A percentile compares a stretch with the other conserved stretches of the same genome.
Conservation (phyloP, 148 eudicot species). For the Drosera capensis region DNA sequence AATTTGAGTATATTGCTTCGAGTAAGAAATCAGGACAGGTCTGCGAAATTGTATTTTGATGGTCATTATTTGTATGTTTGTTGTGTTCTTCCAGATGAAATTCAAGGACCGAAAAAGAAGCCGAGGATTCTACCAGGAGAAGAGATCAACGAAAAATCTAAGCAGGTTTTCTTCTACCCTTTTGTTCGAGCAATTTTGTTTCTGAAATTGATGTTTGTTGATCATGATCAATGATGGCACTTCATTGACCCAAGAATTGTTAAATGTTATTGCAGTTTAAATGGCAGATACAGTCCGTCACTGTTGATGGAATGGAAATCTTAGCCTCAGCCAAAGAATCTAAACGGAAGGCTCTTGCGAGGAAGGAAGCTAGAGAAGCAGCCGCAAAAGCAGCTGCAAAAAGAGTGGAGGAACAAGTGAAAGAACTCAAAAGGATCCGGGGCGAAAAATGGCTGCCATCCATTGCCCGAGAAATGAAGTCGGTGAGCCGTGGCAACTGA, state of each 20-base stretch:
- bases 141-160: slow-evolving; percentile 64
- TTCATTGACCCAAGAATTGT: not conserved
- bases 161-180: slow-evolving; percentile 29
- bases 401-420: slow-evolving; percentile 74
- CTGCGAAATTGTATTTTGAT: not conserved
- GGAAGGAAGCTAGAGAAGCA: slow-evolving; percentile 44
- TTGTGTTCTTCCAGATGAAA: slow-evolving; percentile 45
- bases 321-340: slow-evolving; percentile 37
- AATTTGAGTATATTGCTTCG: too few relatives aligned
- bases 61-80: slow-evolving; percentile 1
- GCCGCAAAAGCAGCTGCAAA: slow-evolving; percentile 61
- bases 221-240: not conserved
- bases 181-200: too few relatives aligned
- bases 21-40: too few relatives aligned
- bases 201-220: not conserved
- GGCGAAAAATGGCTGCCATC: slow-evolving; percentile 87
- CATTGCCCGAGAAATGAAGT: slow-evolving; percentile 45
- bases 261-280: slow-evolving; percentile 33
- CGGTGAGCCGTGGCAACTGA: too few relatives aligned
- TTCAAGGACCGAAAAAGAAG: slow-evolving; percentile 54
- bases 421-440: slow-evolving; percentile 41
- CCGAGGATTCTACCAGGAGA: slow-evolving; percentile 62
- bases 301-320: slow-evolving; percentile 56
- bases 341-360: slow-evolving; percentile 36
- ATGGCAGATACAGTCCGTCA: slow-evolving; percentile 38